These are phyloP conservation scores for Lotmaria passim DNA, from an alignment of 208 protist species.

Conservation along the genomic window DNA sequence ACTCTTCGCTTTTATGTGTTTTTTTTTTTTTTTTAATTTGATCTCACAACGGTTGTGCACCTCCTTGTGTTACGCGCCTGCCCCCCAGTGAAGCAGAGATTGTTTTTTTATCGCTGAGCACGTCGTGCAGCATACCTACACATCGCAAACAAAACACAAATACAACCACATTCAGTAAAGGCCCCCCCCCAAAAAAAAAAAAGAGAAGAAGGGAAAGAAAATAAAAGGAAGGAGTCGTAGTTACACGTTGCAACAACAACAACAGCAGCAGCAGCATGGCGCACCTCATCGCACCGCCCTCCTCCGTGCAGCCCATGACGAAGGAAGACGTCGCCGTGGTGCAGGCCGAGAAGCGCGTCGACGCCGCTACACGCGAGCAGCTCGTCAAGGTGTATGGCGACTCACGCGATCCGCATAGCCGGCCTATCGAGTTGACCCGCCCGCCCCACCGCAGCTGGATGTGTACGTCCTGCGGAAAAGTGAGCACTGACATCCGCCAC, in stretches of 20 bases:
- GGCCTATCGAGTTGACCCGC: slow-evolving; percentile 38
- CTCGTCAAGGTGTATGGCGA: slow-evolving; percentile 50
- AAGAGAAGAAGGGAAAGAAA: no score
- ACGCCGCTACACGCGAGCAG: slow-evolving; percentile 46
- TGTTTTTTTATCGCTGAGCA: no score
- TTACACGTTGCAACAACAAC: not conserved
- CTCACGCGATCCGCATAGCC: slow-evolving; percentile 21
- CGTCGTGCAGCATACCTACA: no score
- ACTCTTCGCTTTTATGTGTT: no score
- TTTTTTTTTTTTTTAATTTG: no score
- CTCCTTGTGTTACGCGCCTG: no score
- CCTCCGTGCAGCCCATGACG: slow-evolving; percentile 34
- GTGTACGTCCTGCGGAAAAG: slow-evolving; percentile 40
- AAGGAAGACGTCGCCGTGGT: slow-evolving; percentile 43
- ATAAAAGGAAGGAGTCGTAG: no score
- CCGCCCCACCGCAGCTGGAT: slow-evolving; percentile 36
- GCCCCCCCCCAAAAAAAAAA: no score
- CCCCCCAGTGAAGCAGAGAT: no score
- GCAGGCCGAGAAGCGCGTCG: slow-evolving; percentile 52
- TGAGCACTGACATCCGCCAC: slow-evolving; percentile 49
- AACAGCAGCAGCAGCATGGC: slow-evolving; percentile 26
- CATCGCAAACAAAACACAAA: no score
- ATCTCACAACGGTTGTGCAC: no score
- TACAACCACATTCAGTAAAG: not conserved
- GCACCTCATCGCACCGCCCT: slow-evolving; percentile 33